Evolutionary conservation across 1,284 basidiomycete species (phyloP), one percentile per base, ranked within the genome.

Genomic region (Cystobasidium sp.): DNA sequence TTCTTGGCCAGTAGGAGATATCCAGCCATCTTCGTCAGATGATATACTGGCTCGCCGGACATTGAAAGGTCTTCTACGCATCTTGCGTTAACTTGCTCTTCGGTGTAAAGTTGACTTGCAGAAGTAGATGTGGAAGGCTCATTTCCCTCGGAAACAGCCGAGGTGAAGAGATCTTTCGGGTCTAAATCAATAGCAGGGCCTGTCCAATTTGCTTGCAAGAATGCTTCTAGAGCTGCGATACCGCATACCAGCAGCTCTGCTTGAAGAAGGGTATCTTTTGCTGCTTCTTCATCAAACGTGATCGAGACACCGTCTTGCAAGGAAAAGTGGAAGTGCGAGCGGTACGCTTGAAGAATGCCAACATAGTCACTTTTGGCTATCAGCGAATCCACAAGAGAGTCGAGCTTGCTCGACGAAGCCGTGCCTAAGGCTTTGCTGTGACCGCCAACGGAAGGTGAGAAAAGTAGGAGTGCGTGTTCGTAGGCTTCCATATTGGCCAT

Each of bases 181-280:
- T 77, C 39, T n/a, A 94, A 81, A 75, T 89, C 85, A 53, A 97
- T 86, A 79, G 93, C 87, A 0, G 97, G 97, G 0, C 97, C 97
- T 0, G 95, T 98, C 94, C 94, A 99, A 83, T 99, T 99, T 47
- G 86, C 86, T 82, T 99, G 97, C 0, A 96, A 86, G 83, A 96
- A 99, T 0, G 92, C 88, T 77, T 97, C 93, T 39, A 98, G 85
- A 70, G 89, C 89, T 4, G 93, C 89, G 2, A 95, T 86, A 0
- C 89, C 93, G 0, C 93, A 78, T 16, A 87, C 82, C 47, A 98
- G 84, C 22, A 53, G 31, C 18, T 73, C 70, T 18, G 66, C 18
- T n/a, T 73, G 41, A 22, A n/a, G 31, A 24, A n/a, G 14, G 51
- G 51, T 10, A 41, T 53, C 51, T 9, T 52, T 51, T 41, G 47